Evolutionary conservation across 345 rosid species (phyloP), one percentile per base, ranked within the genome.

Genomic region (Eutrema heterophyllum): DNA sequence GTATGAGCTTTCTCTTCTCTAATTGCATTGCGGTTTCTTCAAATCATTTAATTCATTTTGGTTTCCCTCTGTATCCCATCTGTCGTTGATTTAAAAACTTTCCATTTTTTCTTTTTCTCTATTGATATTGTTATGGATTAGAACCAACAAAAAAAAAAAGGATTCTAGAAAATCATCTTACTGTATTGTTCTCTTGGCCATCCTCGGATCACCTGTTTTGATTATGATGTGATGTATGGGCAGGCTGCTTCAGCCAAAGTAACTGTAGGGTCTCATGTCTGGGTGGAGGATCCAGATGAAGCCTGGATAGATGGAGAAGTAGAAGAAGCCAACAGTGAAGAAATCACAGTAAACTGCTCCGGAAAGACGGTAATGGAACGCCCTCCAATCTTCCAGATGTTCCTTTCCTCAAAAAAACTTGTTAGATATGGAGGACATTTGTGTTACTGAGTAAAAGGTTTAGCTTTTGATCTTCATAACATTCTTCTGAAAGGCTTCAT

Each of bases 221-320:
- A 9, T 53, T 11, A 15, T 64, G 65, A 27, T 16, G 54, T 50
- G 51, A 13, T 63, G 48, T 64, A 36, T 64, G 72, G 1, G 72
- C 84, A 91, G 96, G 91, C 87, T 81, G 79, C 86, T 79, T 68
- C 84, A 75, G 83, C 78, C 60, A 80, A 76, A 80, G 67, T 84
- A 8, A 82, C 38, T 9, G 84, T 86, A 68, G 98, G 99, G 65
- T 88, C 97, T 82, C 83, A 73, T 66, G 92, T 92, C 41, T 95
- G 99, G 99, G 82, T 84, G 66, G 97, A 92, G 81, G 97, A 95
- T 84, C 81, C 87, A 3, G 92, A 87, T 24, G 81, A 52, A 67
- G 89, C 97, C 56, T 95, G 99, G 99, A 30, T 92, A 38, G 99
- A 92, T 83, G 99, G 99, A 38, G 84, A 85, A 82, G 97, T 90